phyloP scores from a whole-genome alignment of 306 rosid genomes.

The Parietaria judaica region DNA sequence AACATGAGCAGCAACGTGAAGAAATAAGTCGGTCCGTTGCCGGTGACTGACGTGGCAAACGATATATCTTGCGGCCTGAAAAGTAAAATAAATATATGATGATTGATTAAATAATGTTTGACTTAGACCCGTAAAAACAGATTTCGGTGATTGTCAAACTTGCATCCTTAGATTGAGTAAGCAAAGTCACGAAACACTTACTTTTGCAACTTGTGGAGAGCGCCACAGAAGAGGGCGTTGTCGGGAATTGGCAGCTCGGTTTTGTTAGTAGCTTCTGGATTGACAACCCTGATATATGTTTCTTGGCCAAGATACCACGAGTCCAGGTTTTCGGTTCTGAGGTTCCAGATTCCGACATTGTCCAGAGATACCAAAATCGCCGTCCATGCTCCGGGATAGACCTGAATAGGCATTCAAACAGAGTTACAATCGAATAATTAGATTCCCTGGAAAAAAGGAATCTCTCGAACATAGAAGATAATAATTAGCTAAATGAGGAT shows the following conservation, averaged over 20 bases:
- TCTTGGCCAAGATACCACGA: constrained; percentile 98
- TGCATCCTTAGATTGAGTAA: too few relatives aligned
- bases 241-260: constrained; percentile 85
- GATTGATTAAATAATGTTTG: neutral
- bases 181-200: constrained; percentile 25
- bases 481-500: constrained; percentile 2
- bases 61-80: constrained; percentile 66
- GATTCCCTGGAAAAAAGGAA: too few relatives aligned
- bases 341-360: constrained; percentile 92
- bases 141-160: too few relatives aligned
- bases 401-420: constrained; percentile 25
- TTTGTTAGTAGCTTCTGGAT: constrained; percentile 81
- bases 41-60: constrained; percentile 29
- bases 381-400: constrained; percentile 97
- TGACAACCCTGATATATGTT: constrained; percentile 75
- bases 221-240: constrained; percentile 77
- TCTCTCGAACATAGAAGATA: too few relatives aligned
- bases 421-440: too few relatives aligned
- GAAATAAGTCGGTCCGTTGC: constrained; percentile 29
- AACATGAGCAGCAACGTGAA: constrained; percentile 35
- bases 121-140: neutral
- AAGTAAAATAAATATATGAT: constrained; percentile 9
- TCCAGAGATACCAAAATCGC: constrained; percentile 79
- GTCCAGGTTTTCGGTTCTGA: constrained; percentile 86
- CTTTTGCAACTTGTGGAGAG: constrained; percentile 63